Evolutionary conservation across 2,329 filamentous ascomycete genomes (phyloP).

Genomic region (Verticillium zaregamsianum): DNA sequence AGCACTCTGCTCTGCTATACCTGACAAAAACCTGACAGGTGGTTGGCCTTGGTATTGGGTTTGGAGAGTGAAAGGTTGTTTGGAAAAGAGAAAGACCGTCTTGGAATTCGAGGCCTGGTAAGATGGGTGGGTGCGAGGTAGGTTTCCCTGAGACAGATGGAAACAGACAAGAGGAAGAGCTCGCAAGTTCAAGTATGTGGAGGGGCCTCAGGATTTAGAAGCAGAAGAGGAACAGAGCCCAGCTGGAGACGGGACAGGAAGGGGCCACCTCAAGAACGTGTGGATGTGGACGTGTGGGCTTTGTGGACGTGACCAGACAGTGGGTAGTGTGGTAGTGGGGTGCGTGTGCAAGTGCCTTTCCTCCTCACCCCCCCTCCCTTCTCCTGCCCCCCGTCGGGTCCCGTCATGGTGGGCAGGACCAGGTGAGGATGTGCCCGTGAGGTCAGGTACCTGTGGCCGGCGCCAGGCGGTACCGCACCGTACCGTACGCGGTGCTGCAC

Average conservation of each 20-base stretch:
- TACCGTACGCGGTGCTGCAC: slow-evolving; percentile 5
- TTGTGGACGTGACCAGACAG: neutral
- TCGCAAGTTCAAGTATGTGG: neutral
- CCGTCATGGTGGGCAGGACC: neutral
- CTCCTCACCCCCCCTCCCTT: neutral
- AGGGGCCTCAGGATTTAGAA: neutral
- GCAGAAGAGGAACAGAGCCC: neutral
- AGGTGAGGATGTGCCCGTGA: neutral
- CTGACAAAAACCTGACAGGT: neutral
- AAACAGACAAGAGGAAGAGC: neutral
- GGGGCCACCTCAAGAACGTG: neutral
- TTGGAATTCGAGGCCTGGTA: neutral
- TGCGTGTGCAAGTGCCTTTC: neutral
- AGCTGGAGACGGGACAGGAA: neutral
- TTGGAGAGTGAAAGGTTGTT: neutral
- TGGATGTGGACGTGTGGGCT: neutral
- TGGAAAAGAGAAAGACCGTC: neutral
- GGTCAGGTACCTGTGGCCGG: slow-evolving; percentile 2
- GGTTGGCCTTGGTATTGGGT: neutral
- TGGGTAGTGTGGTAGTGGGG: neutral
- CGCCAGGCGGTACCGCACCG: slow-evolving; percentile 4
- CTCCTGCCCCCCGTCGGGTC: neutral
- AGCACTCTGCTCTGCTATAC: neutral
- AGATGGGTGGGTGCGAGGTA: neutral
- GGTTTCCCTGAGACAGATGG: neutral